phyloP scores from a whole-genome alignment of 1,284 basidiomycete species.

The Cryptococcus sp. region DNA sequence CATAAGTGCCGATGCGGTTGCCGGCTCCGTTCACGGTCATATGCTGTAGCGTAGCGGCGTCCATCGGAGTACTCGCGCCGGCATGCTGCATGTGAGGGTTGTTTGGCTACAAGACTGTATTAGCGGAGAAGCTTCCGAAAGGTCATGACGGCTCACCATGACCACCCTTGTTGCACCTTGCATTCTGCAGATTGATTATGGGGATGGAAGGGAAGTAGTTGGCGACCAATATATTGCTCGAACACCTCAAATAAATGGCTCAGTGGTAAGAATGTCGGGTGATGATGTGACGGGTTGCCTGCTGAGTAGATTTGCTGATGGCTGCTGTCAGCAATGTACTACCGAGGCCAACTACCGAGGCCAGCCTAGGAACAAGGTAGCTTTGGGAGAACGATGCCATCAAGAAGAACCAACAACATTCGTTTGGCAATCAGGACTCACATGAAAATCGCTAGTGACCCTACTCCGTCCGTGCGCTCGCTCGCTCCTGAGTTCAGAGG shows the following conservation, averaged over 20 bases:
- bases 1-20: slow-evolving; percentile 5
- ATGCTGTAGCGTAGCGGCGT: slow-evolving; percentile 12
- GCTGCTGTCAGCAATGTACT: no score
- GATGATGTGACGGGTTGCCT: neutral
- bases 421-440: no score
- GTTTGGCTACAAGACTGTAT: slow-evolving; percentile 6
- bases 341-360: no score
- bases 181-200: slow-evolving; percentile 6
- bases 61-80: slow-evolving; percentile 15
- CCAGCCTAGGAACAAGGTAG: no score
- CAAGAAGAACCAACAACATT: no score
- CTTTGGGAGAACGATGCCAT: no score
- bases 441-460: no score
- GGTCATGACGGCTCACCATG: slow-evolving; percentile 11
- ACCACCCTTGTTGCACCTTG: slow-evolving; percentile 15
- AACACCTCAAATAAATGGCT: neutral
- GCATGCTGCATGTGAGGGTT: slow-evolving; percentile 20
- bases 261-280: neutral
- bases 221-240: neutral
- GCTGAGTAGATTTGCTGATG: no score
- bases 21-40: slow-evolving; percentile 12
- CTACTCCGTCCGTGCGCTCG: no score
- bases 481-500: no score
- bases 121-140: neutral
- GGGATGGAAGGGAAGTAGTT: no score